phyloP scores from a whole-genome alignment of 805 yeast genomes.

The Pichia paraexigua region DNA sequence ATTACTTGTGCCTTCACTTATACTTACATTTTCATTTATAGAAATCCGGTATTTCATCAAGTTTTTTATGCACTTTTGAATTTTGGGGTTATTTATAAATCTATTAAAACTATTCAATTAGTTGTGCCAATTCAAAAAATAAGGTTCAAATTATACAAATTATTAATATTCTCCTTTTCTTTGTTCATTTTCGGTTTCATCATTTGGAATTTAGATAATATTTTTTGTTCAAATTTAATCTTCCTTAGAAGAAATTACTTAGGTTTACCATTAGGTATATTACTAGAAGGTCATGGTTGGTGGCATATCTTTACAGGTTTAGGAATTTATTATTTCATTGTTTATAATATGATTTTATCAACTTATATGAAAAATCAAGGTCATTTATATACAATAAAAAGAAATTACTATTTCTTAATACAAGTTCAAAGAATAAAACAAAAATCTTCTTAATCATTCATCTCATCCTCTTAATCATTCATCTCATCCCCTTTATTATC shows the following conservation, averaged over 20 bases:
- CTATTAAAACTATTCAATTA: conserved; percentile 27
- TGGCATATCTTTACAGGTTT: conserved; percentile 87
- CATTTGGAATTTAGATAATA: conserved; percentile 85
- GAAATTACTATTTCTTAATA: conserved; percentile 50
- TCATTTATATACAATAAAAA: conserved; percentile 45
- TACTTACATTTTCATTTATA: conserved; percentile 57
- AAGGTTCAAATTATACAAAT: conserved; percentile 20
- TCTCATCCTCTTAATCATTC: background rate
- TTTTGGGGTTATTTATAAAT: conserved; percentile 58
- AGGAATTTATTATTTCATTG: conserved; percentile 81
- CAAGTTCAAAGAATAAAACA: conserved; percentile 28
- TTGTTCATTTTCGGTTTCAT: conserved; percentile 66
- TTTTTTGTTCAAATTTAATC: conserved; percentile 58
- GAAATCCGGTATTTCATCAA: conserved; percentile 87
- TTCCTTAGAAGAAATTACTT: conserved; percentile 44
- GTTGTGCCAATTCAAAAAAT: conserved; percentile 17
- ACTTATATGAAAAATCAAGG: conserved; percentile 54
- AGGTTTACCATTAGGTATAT: conserved; percentile 80
- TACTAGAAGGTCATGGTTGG: conserved; percentile 94
- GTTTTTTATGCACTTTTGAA: conserved; percentile 75
- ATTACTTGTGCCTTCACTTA: conserved; percentile 45
- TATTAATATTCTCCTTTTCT: conserved; percentile 25
- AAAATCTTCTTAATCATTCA: background rate
- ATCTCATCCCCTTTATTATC: too few species aligned
- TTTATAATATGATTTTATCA: conserved; percentile 69